A percentile compares a stretch with the other conserved stretches of the same genome.
phyloP scores from a whole-genome alignment of 352 stramenopile species.

The Phytophthora pluvialis region DNA sequence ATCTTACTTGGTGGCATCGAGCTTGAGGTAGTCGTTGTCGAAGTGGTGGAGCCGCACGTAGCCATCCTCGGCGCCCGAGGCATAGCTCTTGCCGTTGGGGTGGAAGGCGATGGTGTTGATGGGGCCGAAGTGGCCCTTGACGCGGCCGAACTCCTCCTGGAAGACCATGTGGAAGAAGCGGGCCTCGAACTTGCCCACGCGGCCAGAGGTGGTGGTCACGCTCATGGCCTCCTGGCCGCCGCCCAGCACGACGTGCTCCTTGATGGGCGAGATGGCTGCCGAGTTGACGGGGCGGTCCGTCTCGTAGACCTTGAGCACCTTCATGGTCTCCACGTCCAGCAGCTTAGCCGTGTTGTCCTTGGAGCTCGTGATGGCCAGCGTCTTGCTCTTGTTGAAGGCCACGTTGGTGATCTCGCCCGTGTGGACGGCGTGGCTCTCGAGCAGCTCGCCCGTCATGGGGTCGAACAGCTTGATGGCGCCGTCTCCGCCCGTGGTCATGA shows the following conservation, averaged over 20 bases:
- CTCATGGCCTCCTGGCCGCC: constrained; percentile 99
- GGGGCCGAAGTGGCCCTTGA: constrained; percentile 99
- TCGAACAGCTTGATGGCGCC: constrained; percentile 85
- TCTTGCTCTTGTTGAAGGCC: constrained; percentile 96
- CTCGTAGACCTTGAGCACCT: constrained; percentile 98
- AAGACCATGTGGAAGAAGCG: constrained; percentile 99
- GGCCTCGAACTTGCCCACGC: constrained; percentile 94
- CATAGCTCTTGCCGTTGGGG: constrained; percentile 98
- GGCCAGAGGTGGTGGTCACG: constrained; percentile 96
- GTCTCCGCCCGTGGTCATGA: constrained; percentile 88
- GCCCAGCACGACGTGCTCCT: constrained; percentile 96
- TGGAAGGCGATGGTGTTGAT: constrained; percentile 99
- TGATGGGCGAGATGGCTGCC: constrained; percentile 96
- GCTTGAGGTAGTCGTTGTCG: constrained; percentile 97
- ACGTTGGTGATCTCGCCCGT: constrained; percentile 97
- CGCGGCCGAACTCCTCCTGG: constrained; percentile 97
- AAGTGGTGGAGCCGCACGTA: constrained; percentile 98
- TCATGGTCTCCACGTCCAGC: constrained; percentile 94
- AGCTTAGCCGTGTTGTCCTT: constrained; percentile 98
- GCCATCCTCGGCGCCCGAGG: constrained; percentile 98
- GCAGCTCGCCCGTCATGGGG: constrained; percentile 66
- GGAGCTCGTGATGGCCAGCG: constrained; percentile 96
- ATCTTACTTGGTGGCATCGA: constrained; percentile 36
- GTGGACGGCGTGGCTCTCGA: constrained; percentile 91
- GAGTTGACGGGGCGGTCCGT: constrained; percentile 99